Conservation (phyloP, 352 stramenopile genomes). For the Globisporangium yorkense region DNA sequence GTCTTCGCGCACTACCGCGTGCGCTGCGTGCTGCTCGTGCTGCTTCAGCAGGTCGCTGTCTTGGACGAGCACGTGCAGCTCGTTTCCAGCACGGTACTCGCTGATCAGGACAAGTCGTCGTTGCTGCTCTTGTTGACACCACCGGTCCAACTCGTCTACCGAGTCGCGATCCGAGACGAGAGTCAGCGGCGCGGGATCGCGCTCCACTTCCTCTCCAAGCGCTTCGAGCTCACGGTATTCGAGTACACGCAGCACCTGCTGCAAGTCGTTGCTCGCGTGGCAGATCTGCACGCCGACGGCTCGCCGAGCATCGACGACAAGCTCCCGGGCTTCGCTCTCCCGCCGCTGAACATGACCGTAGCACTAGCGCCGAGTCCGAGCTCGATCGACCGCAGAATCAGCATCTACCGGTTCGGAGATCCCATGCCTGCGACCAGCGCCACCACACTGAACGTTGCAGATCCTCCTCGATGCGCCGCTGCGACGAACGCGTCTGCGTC, state of each 20-base stretch:
- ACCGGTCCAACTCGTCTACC: slow-evolving; percentile 5
- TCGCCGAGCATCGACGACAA: not conserved
- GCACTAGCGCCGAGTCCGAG: not conserved
- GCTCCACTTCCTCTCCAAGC: slow-evolving; percentile 6
- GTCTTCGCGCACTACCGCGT: slow-evolving; percentile 11
- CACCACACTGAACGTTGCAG: not conserved
- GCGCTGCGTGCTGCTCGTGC: slow-evolving; percentile 16
- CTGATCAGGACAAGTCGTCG: not conserved
- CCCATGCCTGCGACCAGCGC: not conserved
- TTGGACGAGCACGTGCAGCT: slow-evolving; percentile 5
- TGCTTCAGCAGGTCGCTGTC: slow-evolving; percentile 15
- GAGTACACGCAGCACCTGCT: slow-evolving; percentile 1
- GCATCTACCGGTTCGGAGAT: slow-evolving; percentile 5
- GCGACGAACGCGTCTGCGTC: not conserved
- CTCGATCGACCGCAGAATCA: not conserved
- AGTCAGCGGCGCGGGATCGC: slow-evolving; percentile 14
- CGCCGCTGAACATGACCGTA: not conserved
- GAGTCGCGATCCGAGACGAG: slow-evolving; percentile 12
- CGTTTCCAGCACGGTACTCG: not conserved
- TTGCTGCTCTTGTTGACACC: not conserved
- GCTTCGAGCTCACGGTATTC: slow-evolving; percentile 6
- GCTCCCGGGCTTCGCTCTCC: slow-evolving; percentile 10
- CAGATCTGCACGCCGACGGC: slow-evolving; percentile 10
- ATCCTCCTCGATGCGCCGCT: not conserved
- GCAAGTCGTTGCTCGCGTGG: not conserved